Evolutionary conservation across 2,329 filamentous ascomycete genomes (phyloP).

Genomic region (Triangularia setosa): DNA sequence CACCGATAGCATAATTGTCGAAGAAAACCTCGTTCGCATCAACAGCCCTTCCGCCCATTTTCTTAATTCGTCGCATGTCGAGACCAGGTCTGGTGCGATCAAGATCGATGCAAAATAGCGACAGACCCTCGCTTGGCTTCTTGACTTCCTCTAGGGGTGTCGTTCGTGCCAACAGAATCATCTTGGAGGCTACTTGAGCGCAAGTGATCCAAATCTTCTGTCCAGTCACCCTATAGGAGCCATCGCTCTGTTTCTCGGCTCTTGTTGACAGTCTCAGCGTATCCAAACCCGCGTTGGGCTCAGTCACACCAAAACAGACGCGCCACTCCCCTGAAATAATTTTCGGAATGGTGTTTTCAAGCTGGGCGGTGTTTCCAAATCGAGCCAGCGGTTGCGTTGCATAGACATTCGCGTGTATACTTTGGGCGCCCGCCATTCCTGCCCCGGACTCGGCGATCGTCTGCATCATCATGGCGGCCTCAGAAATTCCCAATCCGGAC

Average conservation of each 20-base stretch:
- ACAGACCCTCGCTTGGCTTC: constrained; percentile 71
- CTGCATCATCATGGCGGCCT: constrained; percentile 85
- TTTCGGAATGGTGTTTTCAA: constrained; percentile 60
- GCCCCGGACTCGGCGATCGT: constrained; percentile 75
- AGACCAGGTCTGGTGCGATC: constrained; percentile 57
- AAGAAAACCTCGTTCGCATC: constrained; percentile 89
- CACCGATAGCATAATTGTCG: constrained; percentile 67
- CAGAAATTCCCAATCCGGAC: constrained; percentile 70
- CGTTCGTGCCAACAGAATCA: constrained; percentile 78
- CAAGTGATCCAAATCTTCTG: constrained; percentile 91
- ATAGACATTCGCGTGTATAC: constrained; percentile 65
- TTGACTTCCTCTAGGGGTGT: constrained; percentile 62
- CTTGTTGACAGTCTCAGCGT: constrained; percentile 66
- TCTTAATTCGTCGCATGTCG: constrained; percentile 68
- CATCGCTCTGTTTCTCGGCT: constrained; percentile 52
- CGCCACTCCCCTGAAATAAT: constrained; percentile 69
- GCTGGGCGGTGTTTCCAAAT: constrained; percentile 65
- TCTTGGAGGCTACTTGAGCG: constrained; percentile 75
- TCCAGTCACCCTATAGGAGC: constrained; percentile 64
- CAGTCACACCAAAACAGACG: constrained; percentile 78
- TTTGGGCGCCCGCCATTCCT: constrained; percentile 68
- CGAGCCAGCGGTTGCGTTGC: constrained; percentile 71
- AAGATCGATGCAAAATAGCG: constrained; percentile 76
- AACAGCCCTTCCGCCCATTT: constrained; percentile 80
- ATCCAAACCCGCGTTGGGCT: constrained; percentile 75